A percentile compares a stretch with the other conserved stretches of the same genome.
Evolutionary conservation across 2,329 filamentous ascomycete genomes (phyloP).

Genomic region (Phialophora chinensis): DNA sequence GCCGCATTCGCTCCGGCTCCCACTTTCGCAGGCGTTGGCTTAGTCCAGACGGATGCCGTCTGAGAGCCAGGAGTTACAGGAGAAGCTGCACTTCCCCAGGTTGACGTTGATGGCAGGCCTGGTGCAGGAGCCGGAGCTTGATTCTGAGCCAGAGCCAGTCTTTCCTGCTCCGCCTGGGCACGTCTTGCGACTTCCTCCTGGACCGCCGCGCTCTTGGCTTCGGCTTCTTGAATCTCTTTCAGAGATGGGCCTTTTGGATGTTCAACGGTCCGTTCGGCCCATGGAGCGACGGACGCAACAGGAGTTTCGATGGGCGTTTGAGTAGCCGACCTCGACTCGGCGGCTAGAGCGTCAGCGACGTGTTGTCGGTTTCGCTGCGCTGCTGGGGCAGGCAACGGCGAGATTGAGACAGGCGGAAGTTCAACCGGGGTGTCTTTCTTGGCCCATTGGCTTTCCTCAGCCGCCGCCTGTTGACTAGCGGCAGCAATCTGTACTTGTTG

Average conservation of each 20-base stretch:
- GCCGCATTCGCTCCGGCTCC: slow-evolving; percentile 43
- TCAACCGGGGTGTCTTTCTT: slow-evolving; percentile 64
- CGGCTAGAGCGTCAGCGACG: slow-evolving; percentile 73
- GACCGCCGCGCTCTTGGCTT: slow-evolving; percentile 90
- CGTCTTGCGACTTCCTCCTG: slow-evolving; percentile 82
- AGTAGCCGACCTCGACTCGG: slow-evolving; percentile 72
- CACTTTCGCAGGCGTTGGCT: slow-evolving; percentile 53
- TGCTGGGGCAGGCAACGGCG: slow-evolving; percentile 84
- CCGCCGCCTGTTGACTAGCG: slow-evolving; percentile 43
- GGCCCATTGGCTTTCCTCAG: slow-evolving; percentile 52
- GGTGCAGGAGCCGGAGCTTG: slow-evolving; percentile 72
- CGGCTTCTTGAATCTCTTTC: slow-evolving; percentile 95
- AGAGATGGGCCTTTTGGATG: slow-evolving; percentile 84
- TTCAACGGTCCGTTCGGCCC: slow-evolving; percentile 83
- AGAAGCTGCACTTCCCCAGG: slow-evolving; percentile 79
- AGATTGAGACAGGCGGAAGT: slow-evolving; percentile 75
- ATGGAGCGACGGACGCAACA: slow-evolving; percentile 81
- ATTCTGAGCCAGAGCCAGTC: slow-evolving; percentile 52
- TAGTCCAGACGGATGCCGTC: slow-evolving; percentile 56
- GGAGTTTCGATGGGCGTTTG: slow-evolving; percentile 73
- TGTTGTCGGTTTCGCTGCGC: slow-evolving; percentile 85
- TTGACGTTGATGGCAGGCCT: slow-evolving; percentile 84
- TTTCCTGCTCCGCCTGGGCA: slow-evolving; percentile 77
- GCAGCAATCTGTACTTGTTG: slow-evolving; percentile 82
- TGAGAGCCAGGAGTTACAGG: slow-evolving; percentile 65